Evolutionary conservation across 2,329 filamentous ascomycete genomes (phyloP), one percentile per base, ranked within the genome.

Genomic region (Cucurbitaria berberidis): DNA sequence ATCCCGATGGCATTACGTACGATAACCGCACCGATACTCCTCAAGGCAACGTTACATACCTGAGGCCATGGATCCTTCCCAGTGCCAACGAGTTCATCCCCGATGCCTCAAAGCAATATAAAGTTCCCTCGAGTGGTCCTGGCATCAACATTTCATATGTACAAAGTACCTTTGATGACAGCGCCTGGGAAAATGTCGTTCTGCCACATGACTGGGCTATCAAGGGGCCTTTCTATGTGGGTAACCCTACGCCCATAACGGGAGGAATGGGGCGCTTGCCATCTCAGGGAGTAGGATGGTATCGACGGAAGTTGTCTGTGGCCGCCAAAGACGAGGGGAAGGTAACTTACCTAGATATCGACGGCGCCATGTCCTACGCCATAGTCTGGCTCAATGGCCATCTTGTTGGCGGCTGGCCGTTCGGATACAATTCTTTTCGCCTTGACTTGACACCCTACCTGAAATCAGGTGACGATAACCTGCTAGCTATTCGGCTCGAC

Each of bases 251-350:
- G 1, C 59, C 61, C 1, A 64, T 73, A 3, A 68, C 80, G 1
- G 62, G 64, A 8, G 76, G 78, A 3, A 75, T 78, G 69, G 78
- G 78, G 13, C 71, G 78, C 1, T 62, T 85, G 29, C 82, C 82
- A 0, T 72, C 77, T 19, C 76, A 83, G n/a, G 82, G 82, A 2
- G 76, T 84, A 1, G 81, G 79, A 1, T 83, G 81, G 82, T 84
- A 84, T 57, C 78, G 81, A 3, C 73, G 75, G 24, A 77, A 65
- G 2, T 8, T 84, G 1, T 59, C 64, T 0, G 49, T 78, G 3
- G 32, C 60, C 10, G n/a, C 58, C 0, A 63, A 61, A 2, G 73
- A 77, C n/a, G 47, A 59, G 16, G 71, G 68, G 8, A 80, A 78
- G 46, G 64, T 69, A 0, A 60, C 81, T 11, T 82, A 74, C 45